phyloP scores from a whole-genome alignment of 164 flowering plant genomes.

The Akebia trifoliata region DNA sequence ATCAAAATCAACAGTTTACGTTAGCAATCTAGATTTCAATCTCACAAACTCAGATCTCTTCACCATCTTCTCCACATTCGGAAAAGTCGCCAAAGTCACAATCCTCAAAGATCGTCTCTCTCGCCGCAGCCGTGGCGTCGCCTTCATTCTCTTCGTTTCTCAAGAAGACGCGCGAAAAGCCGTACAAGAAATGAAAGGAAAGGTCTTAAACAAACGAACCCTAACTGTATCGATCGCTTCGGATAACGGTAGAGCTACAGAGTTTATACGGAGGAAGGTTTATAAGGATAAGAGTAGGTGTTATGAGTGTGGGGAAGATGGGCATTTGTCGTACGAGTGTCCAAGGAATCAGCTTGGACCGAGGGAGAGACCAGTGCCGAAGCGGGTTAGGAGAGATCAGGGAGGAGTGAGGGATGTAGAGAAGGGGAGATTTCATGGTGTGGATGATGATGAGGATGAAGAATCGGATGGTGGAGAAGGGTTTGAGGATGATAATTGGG shows the following conservation, averaged over 20 bases:
- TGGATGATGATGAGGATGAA: slow-evolving; percentile 18
- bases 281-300: slow-evolving; percentile 87
- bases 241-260: slow-evolving; percentile 83
- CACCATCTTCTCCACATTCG: slow-evolving; percentile 95
- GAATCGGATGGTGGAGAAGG: slow-evolving; percentile 32
- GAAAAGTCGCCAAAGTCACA: slow-evolving; percentile 84
- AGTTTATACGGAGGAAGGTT: slow-evolving; percentile 69
- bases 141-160: slow-evolving; percentile 75
- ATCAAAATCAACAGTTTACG: slow-evolving; percentile 89
- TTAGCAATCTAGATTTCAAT: slow-evolving; percentile 68
- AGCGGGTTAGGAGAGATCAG: slow-evolving; percentile 35
- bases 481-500: slow-evolving; percentile 79
- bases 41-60: slow-evolving; percentile 91
- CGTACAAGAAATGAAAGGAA: slow-evolving; percentile 58
- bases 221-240: slow-evolving; percentile 64
- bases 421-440: slow-evolving; percentile 9
- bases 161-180: slow-evolving; percentile 61
- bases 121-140: slow-evolving; percentile 76
- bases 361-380: slow-evolving; percentile 67
- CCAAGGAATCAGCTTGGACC: slow-evolving; percentile 73
- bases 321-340: slow-evolving; percentile 90
- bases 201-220: slow-evolving; percentile 66
- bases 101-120: slow-evolving; percentile 66
- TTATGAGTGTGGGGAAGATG: slow-evolving; percentile 83
- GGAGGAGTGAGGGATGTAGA: slow-evolving; percentile 15